phyloP scores from a whole-genome alignment of 140 eudicot species.

The Stevia rebaudiana region DNA sequence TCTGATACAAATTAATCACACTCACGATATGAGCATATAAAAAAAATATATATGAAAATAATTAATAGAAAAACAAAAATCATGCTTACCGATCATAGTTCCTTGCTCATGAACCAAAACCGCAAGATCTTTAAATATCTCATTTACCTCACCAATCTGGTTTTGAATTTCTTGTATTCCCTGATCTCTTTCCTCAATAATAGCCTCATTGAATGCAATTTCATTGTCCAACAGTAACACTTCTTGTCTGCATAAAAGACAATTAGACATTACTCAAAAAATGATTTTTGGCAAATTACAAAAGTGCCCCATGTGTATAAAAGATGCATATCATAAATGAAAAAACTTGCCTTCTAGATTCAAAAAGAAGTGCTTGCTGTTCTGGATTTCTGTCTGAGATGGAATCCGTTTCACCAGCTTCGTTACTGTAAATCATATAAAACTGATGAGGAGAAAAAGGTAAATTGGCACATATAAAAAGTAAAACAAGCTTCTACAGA shows the following conservation, averaged over 20 bases:
- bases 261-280: neutral
- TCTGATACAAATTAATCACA: slow-evolving; percentile 31
- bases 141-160: slow-evolving; percentile 80
- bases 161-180: slow-evolving; percentile 67
- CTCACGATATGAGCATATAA: neutral
- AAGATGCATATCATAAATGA: slow-evolving; percentile 2
- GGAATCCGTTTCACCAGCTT: slow-evolving; percentile 47
- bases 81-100: slow-evolving; percentile 52
- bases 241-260: slow-evolving; percentile 49
- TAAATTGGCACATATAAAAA: neutral
- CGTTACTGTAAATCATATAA: slow-evolving; percentile 42
- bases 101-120: slow-evolving; percentile 86
- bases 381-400: slow-evolving; percentile 53
- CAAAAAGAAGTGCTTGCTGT: slow-evolving; percentile 70
- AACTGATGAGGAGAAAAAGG: neutral
- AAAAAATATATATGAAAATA: neutral
- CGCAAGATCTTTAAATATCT: slow-evolving; percentile 73
- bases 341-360: slow-evolving; percentile 68
- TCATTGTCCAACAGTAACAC: slow-evolving; percentile 65
- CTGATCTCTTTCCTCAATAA: slow-evolving; percentile 75
- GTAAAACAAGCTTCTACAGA: neutral
- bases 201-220: slow-evolving; percentile 70
- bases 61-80: neutral
- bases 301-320: neutral
- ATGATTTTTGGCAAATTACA: neutral